Percentiles rank a stretch among this genome's conserved stretches.
Evolutionary conservation across 352 stramenopile species (phyloP).

Genomic region (Phytophthora megakarya): DNA sequence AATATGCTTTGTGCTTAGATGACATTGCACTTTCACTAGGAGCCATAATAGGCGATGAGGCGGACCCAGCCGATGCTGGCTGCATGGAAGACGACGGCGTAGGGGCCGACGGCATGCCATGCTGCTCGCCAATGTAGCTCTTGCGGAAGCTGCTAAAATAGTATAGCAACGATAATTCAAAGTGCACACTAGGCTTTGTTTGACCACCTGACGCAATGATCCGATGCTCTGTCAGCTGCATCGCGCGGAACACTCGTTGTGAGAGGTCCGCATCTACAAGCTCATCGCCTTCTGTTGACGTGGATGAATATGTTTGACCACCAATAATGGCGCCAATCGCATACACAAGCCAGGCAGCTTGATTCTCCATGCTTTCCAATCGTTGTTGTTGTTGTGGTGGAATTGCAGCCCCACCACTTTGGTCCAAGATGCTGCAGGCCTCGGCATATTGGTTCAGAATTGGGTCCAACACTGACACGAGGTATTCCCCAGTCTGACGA

Average conservation of each 20-base stretch:
- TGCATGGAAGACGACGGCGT: slow-evolving; percentile 60
- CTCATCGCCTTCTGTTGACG: slow-evolving; percentile 93
- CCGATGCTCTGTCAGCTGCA: slow-evolving; percentile 95
- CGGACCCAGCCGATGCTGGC: slow-evolving; percentile 20
- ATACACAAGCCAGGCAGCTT: slow-evolving; percentile 98
- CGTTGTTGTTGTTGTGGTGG: slow-evolving; percentile 56
- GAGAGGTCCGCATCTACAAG: slow-evolving; percentile 96
- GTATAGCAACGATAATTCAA: slow-evolving; percentile 96
- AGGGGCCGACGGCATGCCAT: slow-evolving; percentile 83
- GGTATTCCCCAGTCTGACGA: slow-evolving; percentile 90
- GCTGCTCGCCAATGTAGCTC: slow-evolving; percentile 92
- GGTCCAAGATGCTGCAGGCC: slow-evolving; percentile 76
- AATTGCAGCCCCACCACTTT: slow-evolving; percentile 50
- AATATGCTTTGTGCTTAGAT: slow-evolving; percentile 95
- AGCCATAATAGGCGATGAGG: slow-evolving; percentile 85
- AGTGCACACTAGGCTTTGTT: slow-evolving; percentile 89
- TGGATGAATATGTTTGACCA: slow-evolving; percentile 94
- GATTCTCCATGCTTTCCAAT: slow-evolving; percentile 91
- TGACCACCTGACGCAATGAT: slow-evolving; percentile 88
- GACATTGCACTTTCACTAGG: slow-evolving; percentile 73
- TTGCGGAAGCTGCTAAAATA: slow-evolving; percentile 96
- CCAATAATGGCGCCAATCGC: slow-evolving; percentile 96
- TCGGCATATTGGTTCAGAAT: slow-evolving; percentile 95
- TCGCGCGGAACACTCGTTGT: slow-evolving; percentile 95
- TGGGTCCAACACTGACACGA: slow-evolving; percentile 95